A percentile compares a stretch with the other conserved stretches of the same genome.
These are phyloP conservation scores for Epichloe baconii DNA, from an alignment of 2,329 filamentous ascomycete species.

Conservation along the genomic window DNA sequence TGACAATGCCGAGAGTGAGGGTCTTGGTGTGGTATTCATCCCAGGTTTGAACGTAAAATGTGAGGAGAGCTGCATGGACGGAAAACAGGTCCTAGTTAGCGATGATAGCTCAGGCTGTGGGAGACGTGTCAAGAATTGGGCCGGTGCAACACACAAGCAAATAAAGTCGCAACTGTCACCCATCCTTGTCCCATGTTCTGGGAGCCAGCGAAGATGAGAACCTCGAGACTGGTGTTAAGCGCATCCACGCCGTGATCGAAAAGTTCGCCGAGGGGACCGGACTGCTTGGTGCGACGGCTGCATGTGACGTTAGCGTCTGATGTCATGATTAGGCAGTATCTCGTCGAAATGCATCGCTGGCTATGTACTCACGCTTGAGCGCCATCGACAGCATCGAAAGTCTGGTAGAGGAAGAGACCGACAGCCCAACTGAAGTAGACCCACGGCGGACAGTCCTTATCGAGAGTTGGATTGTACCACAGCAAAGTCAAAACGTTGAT, in stretches of 20 bases:
- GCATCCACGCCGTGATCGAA: conserved; percentile 98
- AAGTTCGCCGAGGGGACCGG: conserved; percentile 84
- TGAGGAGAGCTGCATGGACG: conserved; percentile 53
- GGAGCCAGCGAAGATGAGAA: conserved; percentile 78
- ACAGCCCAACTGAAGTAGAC: conserved; percentile 87
- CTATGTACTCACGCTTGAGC: conserved; percentile 63
- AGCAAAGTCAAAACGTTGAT: conserved; percentile 81
- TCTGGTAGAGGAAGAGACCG: conserved; percentile 92
- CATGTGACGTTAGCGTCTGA: background rate
- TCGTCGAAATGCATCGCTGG: background rate
- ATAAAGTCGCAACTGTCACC: conserved; percentile 73
- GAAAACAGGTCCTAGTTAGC: conserved; percentile 1
- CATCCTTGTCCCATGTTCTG: conserved; percentile 91
- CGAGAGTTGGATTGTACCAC: conserved; percentile 90
- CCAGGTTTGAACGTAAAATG: conserved; percentile 99
- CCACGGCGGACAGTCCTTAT: conserved; percentile 88
- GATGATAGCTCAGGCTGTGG: background rate
- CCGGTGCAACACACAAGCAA: conserved; percentile 49
- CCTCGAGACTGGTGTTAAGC: conserved; percentile 88
- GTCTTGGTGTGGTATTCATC: conserved; percentile 98
- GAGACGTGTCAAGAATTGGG: background rate
- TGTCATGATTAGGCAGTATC: background rate
- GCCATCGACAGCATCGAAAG: conserved; percentile 94
- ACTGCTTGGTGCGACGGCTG: conserved; percentile 78
- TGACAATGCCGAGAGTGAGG: conserved; percentile 80